A percentile compares a stretch with the other conserved stretches of the same genome.
Evolutionary conservation across 2,329 filamentous ascomycete genomes (phyloP).

Genomic region (Xylariaceae sp.): DNA sequence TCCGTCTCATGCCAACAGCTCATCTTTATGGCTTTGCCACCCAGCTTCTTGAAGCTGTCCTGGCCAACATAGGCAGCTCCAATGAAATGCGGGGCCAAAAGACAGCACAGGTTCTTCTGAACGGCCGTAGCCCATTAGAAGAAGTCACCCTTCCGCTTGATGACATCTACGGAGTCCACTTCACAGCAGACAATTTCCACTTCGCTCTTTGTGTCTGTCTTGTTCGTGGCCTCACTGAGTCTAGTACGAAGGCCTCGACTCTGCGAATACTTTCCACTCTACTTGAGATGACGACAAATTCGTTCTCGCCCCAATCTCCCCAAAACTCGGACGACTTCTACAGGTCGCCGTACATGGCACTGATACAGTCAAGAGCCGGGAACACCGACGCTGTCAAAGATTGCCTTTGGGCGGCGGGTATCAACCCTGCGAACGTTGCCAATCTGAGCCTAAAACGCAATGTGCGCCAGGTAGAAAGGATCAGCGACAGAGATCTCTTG

Average conservation of each 20-base stretch:
- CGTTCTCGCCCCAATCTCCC: constrained; percentile 28
- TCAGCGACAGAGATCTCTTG: constrained; percentile 59
- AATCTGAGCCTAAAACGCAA: constrained; percentile 37
- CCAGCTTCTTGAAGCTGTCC: constrained; percentile 59
- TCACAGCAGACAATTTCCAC: constrained; percentile 61
- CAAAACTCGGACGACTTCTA: constrained; percentile 32
- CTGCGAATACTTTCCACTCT: constrained; percentile 61
- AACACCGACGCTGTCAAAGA: constrained; percentile 59
- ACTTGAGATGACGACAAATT: constrained; percentile 47
- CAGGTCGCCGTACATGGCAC: constrained; percentile 55
- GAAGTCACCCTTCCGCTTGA: constrained; percentile 60
- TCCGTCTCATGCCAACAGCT: constrained; percentile 57
- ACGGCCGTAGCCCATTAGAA: constrained; percentile 57
- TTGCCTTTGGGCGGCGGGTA: constrained; percentile 57
- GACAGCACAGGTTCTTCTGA: constrained; percentile 57
- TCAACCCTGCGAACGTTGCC: constrained; percentile 42
- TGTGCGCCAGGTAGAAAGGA: constrained; percentile 40
- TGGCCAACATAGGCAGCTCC: constrained; percentile 60
- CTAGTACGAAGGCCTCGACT: constrained; percentile 54
- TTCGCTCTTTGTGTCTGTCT: constrained; percentile 63
- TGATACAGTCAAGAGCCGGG: constrained; percentile 55
- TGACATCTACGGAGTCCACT: constrained; percentile 62
- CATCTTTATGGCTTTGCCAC: constrained; percentile 63
- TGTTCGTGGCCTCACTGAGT: constrained; percentile 60
- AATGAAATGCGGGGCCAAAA: constrained; percentile 56